Evolutionary conservation across 2,329 filamentous ascomycete genomes (phyloP).

Genomic region (Ramichloridium luteum): DNA sequence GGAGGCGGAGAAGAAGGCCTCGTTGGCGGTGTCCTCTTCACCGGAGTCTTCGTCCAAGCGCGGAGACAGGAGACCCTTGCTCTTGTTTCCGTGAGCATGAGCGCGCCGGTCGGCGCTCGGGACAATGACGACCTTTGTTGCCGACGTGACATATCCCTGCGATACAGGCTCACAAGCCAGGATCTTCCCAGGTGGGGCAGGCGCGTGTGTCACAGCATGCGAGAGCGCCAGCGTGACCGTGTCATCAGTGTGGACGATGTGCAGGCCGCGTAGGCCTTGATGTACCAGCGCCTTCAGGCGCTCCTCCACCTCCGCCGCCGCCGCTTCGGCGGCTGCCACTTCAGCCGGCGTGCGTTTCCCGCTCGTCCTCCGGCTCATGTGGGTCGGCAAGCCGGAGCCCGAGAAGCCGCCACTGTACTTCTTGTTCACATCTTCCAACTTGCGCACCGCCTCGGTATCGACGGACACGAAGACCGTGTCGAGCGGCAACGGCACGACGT

Average conservation of each 20-base stretch:
- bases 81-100: conserved; percentile 11
- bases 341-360: conserved; percentile 14
- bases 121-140: conserved; percentile 74
- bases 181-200: conserved; percentile 74
- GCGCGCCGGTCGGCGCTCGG: conserved; percentile 46
- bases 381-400: conserved; percentile 11
- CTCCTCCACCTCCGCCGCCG: conserved; percentile 10
- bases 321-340: conserved; percentile 7
- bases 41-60: conserved; percentile 22
- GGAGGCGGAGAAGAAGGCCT: conserved; percentile 84
- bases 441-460: conserved; percentile 66
- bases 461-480: conserved; percentile 80
- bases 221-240: conserved; percentile 66
- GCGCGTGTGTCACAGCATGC: conserved; percentile 76
- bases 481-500: conserved; percentile 66
- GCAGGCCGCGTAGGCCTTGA: conserved; percentile 58
- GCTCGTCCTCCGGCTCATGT: conserved; percentile 10
- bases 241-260: conserved; percentile 74
- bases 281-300: conserved; percentile 40
- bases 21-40: conserved; percentile 61
- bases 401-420: conserved; percentile 60
- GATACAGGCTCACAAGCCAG: conserved; percentile 89
- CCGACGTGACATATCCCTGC: conserved; percentile 66
- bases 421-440: conserved; percentile 70
- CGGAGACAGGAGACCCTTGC: conserved; percentile 19